Base-by-base conservation (phyloP, 345 rosid genomes). In the Boechera stricta region DNA sequence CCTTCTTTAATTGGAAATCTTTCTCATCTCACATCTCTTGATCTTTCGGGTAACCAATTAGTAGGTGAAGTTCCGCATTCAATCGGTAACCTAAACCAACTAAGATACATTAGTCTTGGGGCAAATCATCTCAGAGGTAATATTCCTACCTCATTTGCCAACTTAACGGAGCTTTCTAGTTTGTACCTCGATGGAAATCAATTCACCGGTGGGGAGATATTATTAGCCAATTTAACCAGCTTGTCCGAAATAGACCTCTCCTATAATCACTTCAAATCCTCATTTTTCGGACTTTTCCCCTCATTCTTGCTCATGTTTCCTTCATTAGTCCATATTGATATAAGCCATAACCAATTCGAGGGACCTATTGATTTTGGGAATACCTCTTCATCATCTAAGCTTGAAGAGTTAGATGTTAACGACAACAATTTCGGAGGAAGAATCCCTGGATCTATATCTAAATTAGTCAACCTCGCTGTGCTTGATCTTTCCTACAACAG, bases 401-500 rank as follows among this genome's bases (percentile, higher is more conserved):
- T 71, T 11, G 0, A 0, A 9, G 3, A 0, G 6, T 32, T 71
- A 58, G 5, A 6, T 18, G 2, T 71, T 6, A 4, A 35, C 44
- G 0, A 31, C 32, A 71, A 71, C 69, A 47, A 10, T 47, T 65
- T 65, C 6, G 2, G 5, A 39, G 35, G 48, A 4, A 0, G 4
- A 51, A 12, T 68, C 15, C 62, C 49, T 35, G 21, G 26, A 15
- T 69, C 73, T 1, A 9, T 69, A 52, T 69, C 73, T 0, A 70
- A 47, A 32, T 16, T 57, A 35, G 60, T 1, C 38, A 35, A 67
- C 15, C 71, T 84, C 18, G 1, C 0, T 33, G 1, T 1, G 16
- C 6, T 88, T 44, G 74, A 81, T 12, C 18, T 84, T 39, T 86
- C 88, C 1, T 13, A 54, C 56, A 88, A 88, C 47, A 52, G 15